phyloP scores from a whole-genome alignment of 371 early-diverging fungal species.

The Mucor irregularis region DNA sequence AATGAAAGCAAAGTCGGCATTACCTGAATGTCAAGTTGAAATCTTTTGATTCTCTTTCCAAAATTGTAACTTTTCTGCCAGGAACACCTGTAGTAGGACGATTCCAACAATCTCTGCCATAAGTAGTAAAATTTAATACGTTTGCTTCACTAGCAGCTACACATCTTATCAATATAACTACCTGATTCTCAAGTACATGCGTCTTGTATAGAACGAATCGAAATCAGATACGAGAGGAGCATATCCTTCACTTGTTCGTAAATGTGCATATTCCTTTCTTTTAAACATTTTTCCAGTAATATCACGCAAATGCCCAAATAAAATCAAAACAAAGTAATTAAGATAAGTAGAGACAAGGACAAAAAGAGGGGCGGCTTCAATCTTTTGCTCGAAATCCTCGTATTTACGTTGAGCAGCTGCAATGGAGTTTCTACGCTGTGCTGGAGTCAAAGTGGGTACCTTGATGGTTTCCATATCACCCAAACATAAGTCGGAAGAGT shows the following conservation, averaged over 20 bases:
- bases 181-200: constrained; percentile 92
- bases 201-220: constrained; percentile 97
- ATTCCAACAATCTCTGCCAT: constrained; percentile 71
- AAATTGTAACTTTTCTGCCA: constrained; percentile 21
- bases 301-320: constrained; percentile 93
- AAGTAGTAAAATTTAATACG: no score
- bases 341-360: constrained; percentile 94
- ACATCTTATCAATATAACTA: constrained; percentile 29
- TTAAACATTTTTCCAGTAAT: constrained; percentile 82
- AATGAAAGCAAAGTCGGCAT: no score
- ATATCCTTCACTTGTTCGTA: constrained; percentile 76
- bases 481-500: background rate
- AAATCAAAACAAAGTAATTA: constrained; percentile 91
- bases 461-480: constrained; percentile 12
- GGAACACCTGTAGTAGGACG: constrained; percentile 30
- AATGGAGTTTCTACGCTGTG: constrained; percentile 51
- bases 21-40: constrained; percentile 17
- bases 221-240: constrained; percentile 93
- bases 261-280: constrained; percentile 69
- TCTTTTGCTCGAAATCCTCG: constrained; percentile 44
- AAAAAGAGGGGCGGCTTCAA: constrained; percentile 66
- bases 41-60: constrained; percentile 22
- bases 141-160: constrained; percentile 58
- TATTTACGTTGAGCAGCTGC: constrained; percentile 45
- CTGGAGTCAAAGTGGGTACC: constrained; percentile 30